Evolutionary conservation across 116 monocot species (phyloP).

Genomic region (Cymodocea nodosa): DNA sequence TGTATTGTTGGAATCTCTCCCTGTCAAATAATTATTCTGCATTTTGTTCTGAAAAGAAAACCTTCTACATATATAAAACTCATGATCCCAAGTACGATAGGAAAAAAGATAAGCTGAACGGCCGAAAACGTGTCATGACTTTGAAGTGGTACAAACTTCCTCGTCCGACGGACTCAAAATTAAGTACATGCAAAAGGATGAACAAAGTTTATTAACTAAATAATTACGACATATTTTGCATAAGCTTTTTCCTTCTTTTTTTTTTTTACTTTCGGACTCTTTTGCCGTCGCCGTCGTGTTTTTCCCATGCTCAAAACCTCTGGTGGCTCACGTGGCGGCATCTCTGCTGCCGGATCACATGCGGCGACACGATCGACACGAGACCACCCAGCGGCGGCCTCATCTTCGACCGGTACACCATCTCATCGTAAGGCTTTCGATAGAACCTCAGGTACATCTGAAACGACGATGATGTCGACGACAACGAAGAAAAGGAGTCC

Average conservation of each 20-base stretch:
- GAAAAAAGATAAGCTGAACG: no score
- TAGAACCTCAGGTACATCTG: slow-evolving; percentile 44
- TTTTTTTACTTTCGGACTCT: neutral
- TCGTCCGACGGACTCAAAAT: no score
- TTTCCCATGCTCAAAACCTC: slow-evolving; percentile 7
- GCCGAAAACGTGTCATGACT: no score
- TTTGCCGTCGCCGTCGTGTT: neutral
- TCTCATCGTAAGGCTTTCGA: slow-evolving; percentile 67
- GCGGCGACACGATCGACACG: slow-evolving; percentile 18
- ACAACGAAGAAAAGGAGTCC: neutral
- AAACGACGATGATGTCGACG: slow-evolving; percentile 25
- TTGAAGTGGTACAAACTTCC: no score
- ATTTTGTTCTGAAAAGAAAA: no score
- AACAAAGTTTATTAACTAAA: neutral
- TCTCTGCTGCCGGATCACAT: slow-evolving; percentile 11
- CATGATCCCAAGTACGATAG: no score
- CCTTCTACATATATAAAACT: no score
- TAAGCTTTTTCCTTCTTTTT: neutral
- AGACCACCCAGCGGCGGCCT: slow-evolving; percentile 18
- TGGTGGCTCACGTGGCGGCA: slow-evolving; percentile 17
- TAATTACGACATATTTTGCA: neutral
- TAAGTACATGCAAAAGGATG: no score
- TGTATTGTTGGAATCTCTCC: no score
- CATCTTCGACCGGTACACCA: slow-evolving; percentile 20
- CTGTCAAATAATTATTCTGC: no score